Percentiles rank a stretch among this genome's conserved stretches.
Conservation (phyloP, 352 stramenopile genomes). For the Ophiocytium majus region DNA sequence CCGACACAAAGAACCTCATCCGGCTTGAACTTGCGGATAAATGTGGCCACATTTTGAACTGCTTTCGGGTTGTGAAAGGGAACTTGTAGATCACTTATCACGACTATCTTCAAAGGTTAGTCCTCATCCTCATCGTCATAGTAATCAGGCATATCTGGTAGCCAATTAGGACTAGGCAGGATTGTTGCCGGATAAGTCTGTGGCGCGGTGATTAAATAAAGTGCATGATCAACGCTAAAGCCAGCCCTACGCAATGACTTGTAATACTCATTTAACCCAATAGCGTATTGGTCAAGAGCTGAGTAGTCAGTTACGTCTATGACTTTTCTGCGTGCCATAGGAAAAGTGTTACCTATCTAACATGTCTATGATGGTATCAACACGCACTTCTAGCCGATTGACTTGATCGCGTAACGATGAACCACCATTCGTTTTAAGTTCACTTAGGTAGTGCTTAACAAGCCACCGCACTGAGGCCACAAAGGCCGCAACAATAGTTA, state of each 20-base stretch:
- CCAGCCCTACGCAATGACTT: not conserved
- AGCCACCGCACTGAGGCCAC: too few relatives aligned
- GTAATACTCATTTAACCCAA: not conserved
- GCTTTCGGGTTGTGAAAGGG: not conserved
- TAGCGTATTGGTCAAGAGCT: not conserved
- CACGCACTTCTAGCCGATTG: not conserved
- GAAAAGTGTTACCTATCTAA: not conserved
- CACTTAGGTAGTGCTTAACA: too few relatives aligned
- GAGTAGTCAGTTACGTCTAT: not conserved
- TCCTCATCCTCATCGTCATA: not conserved
- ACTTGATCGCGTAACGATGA: not conserved
- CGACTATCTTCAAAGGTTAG: slow-evolving; percentile 7
- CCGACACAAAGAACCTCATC: not conserved
- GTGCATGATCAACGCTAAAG: not conserved
- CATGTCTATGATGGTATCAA: not conserved
- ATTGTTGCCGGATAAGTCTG: not conserved
- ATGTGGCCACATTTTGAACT: not conserved
- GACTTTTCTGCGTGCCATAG: slow-evolving; percentile 10
- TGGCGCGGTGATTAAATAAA: not conserved
- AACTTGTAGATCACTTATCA: not conserved
- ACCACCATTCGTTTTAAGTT: too few relatives aligned
- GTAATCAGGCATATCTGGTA: not conserved
- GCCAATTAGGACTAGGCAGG: not conserved
- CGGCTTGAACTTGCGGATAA: slow-evolving; percentile 11
- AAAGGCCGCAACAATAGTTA: too few relatives aligned